Evolutionary conservation across 2,329 filamentous ascomycete genomes (phyloP).

Genomic region (Metarhizium rileyi): DNA sequence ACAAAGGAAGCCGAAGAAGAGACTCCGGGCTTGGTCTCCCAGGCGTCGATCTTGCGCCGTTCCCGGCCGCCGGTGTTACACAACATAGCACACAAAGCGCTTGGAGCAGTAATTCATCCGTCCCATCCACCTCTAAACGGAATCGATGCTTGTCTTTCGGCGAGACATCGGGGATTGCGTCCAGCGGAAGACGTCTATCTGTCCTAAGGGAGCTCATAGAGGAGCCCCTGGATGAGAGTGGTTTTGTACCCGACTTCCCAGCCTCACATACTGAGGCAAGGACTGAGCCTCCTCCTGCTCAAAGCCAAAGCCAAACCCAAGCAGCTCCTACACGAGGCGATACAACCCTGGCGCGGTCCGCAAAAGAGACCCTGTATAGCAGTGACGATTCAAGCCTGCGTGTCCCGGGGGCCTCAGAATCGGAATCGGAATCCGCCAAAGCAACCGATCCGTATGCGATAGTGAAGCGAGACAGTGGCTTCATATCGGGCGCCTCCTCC

Average conservation of each 20-base stretch:
- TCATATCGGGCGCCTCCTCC: slow-evolving; percentile 35
- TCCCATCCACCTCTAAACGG: background rate
- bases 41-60: background rate
- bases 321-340: background rate
- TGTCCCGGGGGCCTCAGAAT: slow-evolving; percentile 5
- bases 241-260: background rate
- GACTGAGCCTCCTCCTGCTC: background rate
- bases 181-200: background rate
- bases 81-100: background rate
- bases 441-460: slow-evolving; percentile 11
- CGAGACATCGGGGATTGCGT: background rate
- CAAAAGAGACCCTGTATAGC: slow-evolving; percentile 27
- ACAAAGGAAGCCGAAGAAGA: background rate
- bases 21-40: background rate
- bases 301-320: background rate
- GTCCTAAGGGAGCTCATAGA: slow-evolving; percentile 2
- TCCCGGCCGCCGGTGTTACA: background rate
- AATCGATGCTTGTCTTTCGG: background rate
- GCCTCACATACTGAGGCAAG: background rate
- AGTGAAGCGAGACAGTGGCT: slow-evolving; percentile 36
- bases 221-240: background rate
- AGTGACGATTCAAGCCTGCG: slow-evolving; percentile 33
- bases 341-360: slow-evolving; percentile 16
- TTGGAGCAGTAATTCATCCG: background rate
- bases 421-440: slow-evolving; percentile 1